Conservation (phyloP, 805 yeast species). For the Pichia heedii region DNA sequence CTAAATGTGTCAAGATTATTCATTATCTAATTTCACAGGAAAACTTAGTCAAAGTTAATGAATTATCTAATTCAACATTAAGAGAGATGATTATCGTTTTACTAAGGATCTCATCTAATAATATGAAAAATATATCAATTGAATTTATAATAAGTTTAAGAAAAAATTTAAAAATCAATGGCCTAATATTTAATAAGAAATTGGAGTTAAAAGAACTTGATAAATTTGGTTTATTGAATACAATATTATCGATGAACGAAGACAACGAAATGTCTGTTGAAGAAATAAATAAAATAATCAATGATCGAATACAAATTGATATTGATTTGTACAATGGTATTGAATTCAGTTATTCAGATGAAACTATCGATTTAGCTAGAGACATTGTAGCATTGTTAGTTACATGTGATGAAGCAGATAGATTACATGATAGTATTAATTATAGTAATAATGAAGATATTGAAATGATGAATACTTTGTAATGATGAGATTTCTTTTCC, state of each 20-base stretch:
- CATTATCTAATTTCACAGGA: slow-evolving; percentile 21
- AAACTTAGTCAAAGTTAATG: slow-evolving; percentile 21
- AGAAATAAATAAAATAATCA: slow-evolving; percentile 23
- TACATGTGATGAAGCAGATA: slow-evolving; percentile 74
- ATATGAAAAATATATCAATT: slow-evolving; percentile 19
- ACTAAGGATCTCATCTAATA: slow-evolving; percentile 25
- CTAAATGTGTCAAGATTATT: slow-evolving; percentile 32
- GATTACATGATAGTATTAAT: slow-evolving; percentile 59
- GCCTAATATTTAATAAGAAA: slow-evolving; percentile 16
- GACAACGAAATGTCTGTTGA: slow-evolving; percentile 7
- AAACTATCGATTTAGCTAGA: slow-evolving; percentile 59
- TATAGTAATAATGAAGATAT: slow-evolving; percentile 18
- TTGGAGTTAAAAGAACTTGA: slow-evolving; percentile 28
- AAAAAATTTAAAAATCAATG: slow-evolving; percentile 11
- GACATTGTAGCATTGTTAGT: slow-evolving; percentile 59
- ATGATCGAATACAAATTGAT: slow-evolving; percentile 20
- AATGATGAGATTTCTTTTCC: background rate
- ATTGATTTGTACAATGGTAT: slow-evolving; percentile 42
- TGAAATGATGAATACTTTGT: background rate
- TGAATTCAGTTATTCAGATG: slow-evolving; percentile 53
- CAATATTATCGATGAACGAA: slow-evolving; percentile 4
- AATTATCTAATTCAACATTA: slow-evolving; percentile 20
- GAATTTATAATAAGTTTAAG: slow-evolving; percentile 20
- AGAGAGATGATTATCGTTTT: slow-evolving; percentile 25
- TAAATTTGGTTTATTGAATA: slow-evolving; percentile 21